Evolutionary conservation across 2,329 filamentous ascomycete species (phyloP).

Genomic region (Apiospora arundinis): DNA sequence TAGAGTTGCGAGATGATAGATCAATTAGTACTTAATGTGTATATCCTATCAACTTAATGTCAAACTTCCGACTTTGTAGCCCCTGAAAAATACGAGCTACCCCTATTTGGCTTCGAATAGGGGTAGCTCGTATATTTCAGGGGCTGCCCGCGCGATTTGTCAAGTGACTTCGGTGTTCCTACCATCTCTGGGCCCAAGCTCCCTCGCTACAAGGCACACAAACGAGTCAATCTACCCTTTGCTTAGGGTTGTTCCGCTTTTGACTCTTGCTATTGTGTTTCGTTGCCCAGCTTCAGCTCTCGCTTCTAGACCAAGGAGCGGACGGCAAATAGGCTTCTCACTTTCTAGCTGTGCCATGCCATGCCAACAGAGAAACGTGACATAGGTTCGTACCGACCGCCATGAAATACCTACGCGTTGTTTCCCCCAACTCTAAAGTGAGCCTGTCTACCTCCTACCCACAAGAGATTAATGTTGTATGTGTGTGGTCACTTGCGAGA

Average conservation of each 20-base stretch:
- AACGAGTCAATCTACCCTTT: background rate
- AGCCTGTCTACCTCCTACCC: no score
- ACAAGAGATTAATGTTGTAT: no score
- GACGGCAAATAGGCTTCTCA: background rate
- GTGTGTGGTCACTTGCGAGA: no score
- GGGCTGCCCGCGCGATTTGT: no score
- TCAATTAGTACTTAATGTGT: background rate
- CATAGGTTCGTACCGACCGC: background rate
- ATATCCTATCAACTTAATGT: background rate
- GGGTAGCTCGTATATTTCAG: no score
- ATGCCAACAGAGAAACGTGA: background rate
- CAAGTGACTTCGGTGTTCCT: no score
- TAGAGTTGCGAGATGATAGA: background rate
- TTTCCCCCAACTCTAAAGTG: background rate
- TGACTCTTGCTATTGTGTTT: background rate
- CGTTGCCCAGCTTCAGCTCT: background rate
- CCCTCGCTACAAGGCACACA: no score
- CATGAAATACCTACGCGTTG: background rate
- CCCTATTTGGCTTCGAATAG: no score
- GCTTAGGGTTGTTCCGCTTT: background rate
- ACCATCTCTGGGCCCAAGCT: no score
- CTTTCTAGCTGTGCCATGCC: background rate
- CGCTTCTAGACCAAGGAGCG: no score
- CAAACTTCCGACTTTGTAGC: background rate
- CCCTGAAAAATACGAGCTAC: no score